These are phyloP conservation scores for Podosphaera xanthii DNA, from an alignment of 2,329 filamentous ascomycete genomes.

Conservation along the genomic window DNA sequence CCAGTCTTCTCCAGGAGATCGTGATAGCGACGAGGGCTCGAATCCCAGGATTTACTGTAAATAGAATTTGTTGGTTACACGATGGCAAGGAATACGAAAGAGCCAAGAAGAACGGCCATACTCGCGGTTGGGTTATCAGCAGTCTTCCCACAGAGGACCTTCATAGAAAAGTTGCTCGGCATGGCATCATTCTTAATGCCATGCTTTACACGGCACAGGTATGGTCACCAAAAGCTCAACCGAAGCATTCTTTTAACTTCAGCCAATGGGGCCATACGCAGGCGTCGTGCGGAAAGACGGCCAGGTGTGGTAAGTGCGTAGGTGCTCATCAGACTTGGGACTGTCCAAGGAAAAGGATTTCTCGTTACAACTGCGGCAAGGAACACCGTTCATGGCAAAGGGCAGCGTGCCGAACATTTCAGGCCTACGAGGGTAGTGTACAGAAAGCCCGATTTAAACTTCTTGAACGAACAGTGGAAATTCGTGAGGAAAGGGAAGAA, in stretches of 20 bases:
- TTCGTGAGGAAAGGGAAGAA: background rate
- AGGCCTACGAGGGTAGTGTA: background rate
- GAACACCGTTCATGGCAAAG: background rate
- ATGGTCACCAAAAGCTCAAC: too few species aligned
- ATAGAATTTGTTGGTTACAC: too few species aligned
- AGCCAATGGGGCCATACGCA: background rate
- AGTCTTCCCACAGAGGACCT: background rate
- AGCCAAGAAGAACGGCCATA: background rate
- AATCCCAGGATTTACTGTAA: too few species aligned
- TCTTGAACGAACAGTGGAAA: background rate
- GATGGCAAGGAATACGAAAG: background rate
- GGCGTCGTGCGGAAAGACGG: background rate
- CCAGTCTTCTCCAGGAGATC: background rate
- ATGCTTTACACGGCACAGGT: too few species aligned
- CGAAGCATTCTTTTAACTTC: background rate
- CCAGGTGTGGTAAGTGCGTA: background rate
- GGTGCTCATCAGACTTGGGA: background rate
- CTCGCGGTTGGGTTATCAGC: background rate
- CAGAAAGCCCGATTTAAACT: too few species aligned
- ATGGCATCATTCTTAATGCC: too few species aligned
- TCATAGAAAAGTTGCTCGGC: background rate
- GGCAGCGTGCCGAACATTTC: background rate
- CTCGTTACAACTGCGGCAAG: background rate
- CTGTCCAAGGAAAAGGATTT: background rate
- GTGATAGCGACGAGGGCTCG: too few species aligned